Evolutionary conservation across 139 green algal genomes (phyloP).

Genomic region (Chlorella sp.): DNA sequence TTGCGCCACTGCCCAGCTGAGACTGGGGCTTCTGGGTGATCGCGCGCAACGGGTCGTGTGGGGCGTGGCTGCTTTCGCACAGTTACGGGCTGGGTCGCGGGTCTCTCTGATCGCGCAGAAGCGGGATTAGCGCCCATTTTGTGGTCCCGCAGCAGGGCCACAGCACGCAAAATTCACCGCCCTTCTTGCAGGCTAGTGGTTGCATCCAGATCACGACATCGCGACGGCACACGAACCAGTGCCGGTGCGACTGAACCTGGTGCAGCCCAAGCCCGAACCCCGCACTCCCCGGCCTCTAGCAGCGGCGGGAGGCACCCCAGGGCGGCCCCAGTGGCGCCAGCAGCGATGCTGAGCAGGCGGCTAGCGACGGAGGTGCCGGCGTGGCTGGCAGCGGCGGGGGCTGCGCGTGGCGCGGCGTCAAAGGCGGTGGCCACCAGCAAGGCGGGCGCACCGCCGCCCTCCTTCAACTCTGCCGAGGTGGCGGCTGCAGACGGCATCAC

Average conservation of each 20-base stretch:
- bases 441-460: background rate
- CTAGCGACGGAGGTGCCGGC: constrained; percentile 8
- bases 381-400: background rate
- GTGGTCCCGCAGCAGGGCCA: background rate
- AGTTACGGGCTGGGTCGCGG: background rate
- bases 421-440: constrained; percentile 21
- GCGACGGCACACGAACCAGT: background rate
- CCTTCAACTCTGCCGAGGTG: background rate
- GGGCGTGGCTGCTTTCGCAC: background rate
- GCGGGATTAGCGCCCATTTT: too few relatives aligned
- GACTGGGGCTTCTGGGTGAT: background rate
- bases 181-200: too few relatives aligned
- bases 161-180: background rate
- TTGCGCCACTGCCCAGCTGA: background rate
- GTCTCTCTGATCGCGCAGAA: background rate
- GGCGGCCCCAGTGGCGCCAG: background rate
- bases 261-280: background rate
- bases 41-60: background rate
- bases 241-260: background rate
- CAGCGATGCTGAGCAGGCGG: constrained; percentile 16
- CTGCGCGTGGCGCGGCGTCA: background rate
- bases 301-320: background rate
- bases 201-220: background rate
- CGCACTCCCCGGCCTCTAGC: background rate
- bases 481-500: constrained; percentile 4